These are phyloP conservation scores for Coemansia reversa DNA, from an alignment of 192 early-diverging fungal genomes.

Conservation along the genomic window DNA sequence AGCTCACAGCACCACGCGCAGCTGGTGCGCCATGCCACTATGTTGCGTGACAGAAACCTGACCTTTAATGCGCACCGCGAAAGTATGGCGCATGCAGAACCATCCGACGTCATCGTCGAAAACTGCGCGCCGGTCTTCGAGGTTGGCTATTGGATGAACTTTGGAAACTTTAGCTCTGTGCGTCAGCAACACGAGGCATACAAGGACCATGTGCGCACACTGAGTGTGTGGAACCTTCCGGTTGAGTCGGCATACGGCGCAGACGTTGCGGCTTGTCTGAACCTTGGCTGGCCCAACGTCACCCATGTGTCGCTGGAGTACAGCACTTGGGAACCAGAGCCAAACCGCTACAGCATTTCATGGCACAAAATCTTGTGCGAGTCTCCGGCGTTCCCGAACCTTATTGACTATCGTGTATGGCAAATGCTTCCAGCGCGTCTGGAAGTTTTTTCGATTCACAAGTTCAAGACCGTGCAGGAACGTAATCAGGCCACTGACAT, in stretches of 20 bases:
- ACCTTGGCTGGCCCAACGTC: constrained; percentile 42
- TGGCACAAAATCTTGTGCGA: constrained; percentile 52
- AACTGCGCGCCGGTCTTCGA: constrained; percentile 53
- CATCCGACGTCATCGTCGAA: constrained; percentile 17
- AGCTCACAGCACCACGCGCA: constrained; percentile 19
- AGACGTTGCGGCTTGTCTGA: constrained; percentile 43
- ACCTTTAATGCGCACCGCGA: constrained; percentile 25
- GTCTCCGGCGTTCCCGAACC: constrained; percentile 26
- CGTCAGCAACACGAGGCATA: constrained; percentile 47
- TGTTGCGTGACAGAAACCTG: constrained; percentile 42
- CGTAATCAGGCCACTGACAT: constrained; percentile 53
- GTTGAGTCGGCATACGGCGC: constrained; percentile 52
- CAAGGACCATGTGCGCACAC: constrained; percentile 41
- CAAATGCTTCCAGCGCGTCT: constrained; percentile 51
- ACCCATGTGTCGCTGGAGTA: constrained; percentile 52
- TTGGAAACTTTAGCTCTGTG: constrained; percentile 46
- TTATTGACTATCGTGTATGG: constrained; percentile 52
- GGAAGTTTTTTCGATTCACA: constrained; percentile 51
- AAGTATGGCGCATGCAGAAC: neutral
- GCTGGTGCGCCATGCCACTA: constrained; percentile 38
- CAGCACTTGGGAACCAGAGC: constrained; percentile 54
- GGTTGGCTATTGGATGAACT: constrained; percentile 56
- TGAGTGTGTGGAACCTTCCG: constrained; percentile 52
- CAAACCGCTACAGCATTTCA: constrained; percentile 44
- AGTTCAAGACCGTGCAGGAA: constrained; percentile 46